These are phyloP conservation scores for Poa annua DNA, from an alignment of 176 grass and related monocot genomes.

Conservation along the genomic window DNA sequence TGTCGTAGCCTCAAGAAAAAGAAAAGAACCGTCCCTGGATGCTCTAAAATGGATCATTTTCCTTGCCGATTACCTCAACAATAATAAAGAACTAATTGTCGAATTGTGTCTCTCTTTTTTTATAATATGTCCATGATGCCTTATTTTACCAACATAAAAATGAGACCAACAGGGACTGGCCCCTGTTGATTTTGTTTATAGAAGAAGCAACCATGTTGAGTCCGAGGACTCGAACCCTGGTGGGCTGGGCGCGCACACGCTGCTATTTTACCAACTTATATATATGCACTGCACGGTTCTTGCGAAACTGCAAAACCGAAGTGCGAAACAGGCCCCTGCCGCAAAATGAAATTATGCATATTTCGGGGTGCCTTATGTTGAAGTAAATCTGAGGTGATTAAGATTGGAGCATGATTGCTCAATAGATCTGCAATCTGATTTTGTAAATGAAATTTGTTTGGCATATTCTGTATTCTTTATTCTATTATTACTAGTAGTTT, in stretches of 20 bases:
- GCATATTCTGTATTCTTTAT: not conserved
- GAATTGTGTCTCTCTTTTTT: not conserved
- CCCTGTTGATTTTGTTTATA: too few relatives aligned
- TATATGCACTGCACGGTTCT: not conserved
- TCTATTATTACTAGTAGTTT: not conserved
- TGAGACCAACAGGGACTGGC: too few relatives aligned
- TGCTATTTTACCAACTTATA: not conserved
- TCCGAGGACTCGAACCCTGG: too few relatives aligned
- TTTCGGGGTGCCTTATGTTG: not conserved
- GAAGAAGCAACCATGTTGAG: too few relatives aligned
- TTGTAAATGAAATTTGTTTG: not conserved
- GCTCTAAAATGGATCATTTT: slow-evolving; percentile 7
- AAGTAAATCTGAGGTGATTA: slow-evolving; percentile 10
- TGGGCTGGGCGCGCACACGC: too few relatives aligned
- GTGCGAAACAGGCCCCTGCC: not conserved
- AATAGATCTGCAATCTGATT: not conserved
- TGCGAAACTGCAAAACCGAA: not conserved
- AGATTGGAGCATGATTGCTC: not conserved
- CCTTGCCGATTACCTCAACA: slow-evolving; percentile 3
- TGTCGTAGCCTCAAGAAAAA: not conserved
- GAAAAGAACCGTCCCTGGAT: not conserved
- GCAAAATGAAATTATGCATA: not conserved
- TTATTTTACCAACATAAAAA: not conserved
- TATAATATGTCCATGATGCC: not conserved
- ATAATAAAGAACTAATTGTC: slow-evolving; percentile 1